Base-by-base conservation (phyloP, 164 flowering plant genomes). In the Magnolia sinica region DNA sequence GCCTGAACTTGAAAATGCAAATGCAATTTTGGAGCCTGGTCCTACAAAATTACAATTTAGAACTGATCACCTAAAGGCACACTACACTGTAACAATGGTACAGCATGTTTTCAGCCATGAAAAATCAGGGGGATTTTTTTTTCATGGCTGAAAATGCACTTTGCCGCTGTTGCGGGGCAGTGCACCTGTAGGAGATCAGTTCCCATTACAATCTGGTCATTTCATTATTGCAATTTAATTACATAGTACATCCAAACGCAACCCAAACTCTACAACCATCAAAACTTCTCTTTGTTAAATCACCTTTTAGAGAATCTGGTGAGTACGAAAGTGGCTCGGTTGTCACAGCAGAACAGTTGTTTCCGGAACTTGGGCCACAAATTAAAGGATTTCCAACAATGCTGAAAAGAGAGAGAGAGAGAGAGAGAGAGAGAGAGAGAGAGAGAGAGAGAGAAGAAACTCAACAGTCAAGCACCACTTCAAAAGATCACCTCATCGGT, bases 261-360 rank as follows among this genome's bases (percentile, higher is more conserved):
- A 10, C 13, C 18, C 13, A 55, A 55, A 55, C 18, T 55, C 61
- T 16, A 55, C 16, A 55, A 55, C 18, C 16, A 8, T 10, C 13
- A 55, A 13, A 55, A 55, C 61, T 10, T 55, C 18, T 55, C 61
- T 55, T 1, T 55, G 18, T 55, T 16, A 10, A 55, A 55, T 49
- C 58, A 89, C 98, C 97, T 87, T 76, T 80, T 24, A 80, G 66
- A 78, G 85, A 82, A 86, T 91, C 94, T 29, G 96, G 91, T 66
- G 93, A 89, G 67, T 87, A 89, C 8, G 91, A 79, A 76, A 92
- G 88, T 72, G 97, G 90, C 82, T 96, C 97, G 2, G 91, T 89
- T 58, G 86, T 86, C 70, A 87, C 85, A 77, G 86, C 82, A 73
- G 99, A 87, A 80, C 99, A 96, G 85, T 91, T 90, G 78, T 83